Evolutionary conservation across 2,329 filamentous ascomycete species (phyloP).

Genomic region (Aspergillus piperis): DNA sequence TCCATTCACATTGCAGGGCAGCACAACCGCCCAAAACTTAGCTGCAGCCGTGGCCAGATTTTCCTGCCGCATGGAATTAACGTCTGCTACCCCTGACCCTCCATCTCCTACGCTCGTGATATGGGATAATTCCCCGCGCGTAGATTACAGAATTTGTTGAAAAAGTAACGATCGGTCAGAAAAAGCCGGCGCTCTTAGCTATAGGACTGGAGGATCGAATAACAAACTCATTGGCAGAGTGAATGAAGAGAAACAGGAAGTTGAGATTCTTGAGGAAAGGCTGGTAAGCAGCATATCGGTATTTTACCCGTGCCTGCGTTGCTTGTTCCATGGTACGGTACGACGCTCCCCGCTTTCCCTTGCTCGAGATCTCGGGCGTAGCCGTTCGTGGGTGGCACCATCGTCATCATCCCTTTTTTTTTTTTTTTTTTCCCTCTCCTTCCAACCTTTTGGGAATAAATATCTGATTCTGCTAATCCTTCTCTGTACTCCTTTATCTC

Average conservation of each 20-base stretch:
- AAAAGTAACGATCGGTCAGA: neutral
- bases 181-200: slow-evolving; percentile 3
- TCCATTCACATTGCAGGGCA: slow-evolving; percentile 17
- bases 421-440: neutral
- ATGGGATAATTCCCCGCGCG: neutral
- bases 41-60: slow-evolving; percentile 23
- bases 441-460: neutral
- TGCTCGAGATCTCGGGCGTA: slow-evolving; percentile 31
- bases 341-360: slow-evolving; percentile 27
- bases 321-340: slow-evolving; percentile 26
- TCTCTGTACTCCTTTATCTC: neutral
- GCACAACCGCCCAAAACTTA: slow-evolving; percentile 15
- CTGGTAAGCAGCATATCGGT: slow-evolving; percentile 3
- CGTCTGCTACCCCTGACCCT: slow-evolving; percentile 7
- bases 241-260: no score
- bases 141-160: neutral
- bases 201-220: neutral
- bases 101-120: slow-evolving; percentile 1
- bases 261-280: neutral
- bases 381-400: slow-evolving; percentile 26
- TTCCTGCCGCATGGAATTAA: slow-evolving; percentile 20
- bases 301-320: slow-evolving; percentile 17
- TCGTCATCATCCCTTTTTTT: slow-evolving; percentile 13
- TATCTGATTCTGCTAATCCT: neutral
- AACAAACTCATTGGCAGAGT: no score